These are phyloP conservation scores for Petunia secreta DNA, from an alignment of 257 asterid species.

Conservation along the genomic window DNA sequence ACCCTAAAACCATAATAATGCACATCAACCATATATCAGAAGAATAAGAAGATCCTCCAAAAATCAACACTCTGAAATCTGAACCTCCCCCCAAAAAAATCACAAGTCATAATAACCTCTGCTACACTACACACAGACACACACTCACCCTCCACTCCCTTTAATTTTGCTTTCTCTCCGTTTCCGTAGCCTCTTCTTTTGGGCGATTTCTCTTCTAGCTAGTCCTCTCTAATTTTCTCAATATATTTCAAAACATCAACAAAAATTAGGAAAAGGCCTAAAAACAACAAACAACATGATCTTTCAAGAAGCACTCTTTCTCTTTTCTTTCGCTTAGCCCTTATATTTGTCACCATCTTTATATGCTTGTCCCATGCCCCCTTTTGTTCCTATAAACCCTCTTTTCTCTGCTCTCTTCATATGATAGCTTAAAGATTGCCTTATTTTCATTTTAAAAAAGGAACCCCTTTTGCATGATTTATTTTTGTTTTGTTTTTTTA, in stretches of 20 bases:
- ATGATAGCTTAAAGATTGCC: constrained; percentile 18
- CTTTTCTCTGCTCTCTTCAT: not conserved
- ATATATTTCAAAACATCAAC: not conserved
- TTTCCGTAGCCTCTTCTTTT: constrained; percentile 29
- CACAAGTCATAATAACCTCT: constrained; percentile 12
- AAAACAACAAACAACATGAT: not conserved
- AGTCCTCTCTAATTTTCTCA: too few species aligned
- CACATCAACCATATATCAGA: too few species aligned
- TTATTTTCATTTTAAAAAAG: not conserved
- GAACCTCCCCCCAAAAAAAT: not conserved
- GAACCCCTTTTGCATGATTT: too few species aligned
- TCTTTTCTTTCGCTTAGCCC: not conserved
- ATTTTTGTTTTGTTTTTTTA: too few species aligned
- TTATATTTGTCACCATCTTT: constrained; percentile 28
- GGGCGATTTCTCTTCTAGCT: constrained; percentile 21
- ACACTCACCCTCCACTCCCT: not conserved
- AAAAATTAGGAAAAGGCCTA: not conserved
- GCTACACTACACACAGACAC: too few species aligned
- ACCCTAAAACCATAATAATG: too few species aligned
- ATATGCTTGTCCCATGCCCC: not conserved
- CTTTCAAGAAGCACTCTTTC: not conserved
- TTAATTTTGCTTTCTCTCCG: constrained; percentile 25
- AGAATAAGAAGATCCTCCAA: too few species aligned
- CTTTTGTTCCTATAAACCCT: not conserved
- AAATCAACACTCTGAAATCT: too few species aligned